Base-by-base conservation (phyloP, 768 basidiomycete genomes). In the Clitopilus passeckerianus region DNA sequence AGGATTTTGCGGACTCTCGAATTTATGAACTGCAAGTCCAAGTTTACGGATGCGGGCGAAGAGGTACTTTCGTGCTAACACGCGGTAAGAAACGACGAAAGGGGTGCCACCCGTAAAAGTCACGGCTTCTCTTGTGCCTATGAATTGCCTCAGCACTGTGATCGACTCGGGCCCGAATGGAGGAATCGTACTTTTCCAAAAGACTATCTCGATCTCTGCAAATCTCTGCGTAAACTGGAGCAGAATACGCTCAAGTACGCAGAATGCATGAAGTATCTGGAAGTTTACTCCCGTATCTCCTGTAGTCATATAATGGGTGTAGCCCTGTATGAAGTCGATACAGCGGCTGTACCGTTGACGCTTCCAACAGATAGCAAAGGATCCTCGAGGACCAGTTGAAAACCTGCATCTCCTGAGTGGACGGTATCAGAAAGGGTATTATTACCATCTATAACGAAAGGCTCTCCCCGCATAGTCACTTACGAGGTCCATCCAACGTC, bases 391-490 rank as follows among this genome's bases (percentile, higher is more conserved):
- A 88, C 79, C 30, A 74, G 60, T 64, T 87, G 81, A 10, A 88
- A 60, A 18, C 90, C 68, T 0, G 89, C 81, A 68, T 90, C 83
- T 1, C 87, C 86, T 87, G 50, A n/a, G n/a, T n/a, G 1, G 37
- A 27, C 27, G 43, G 23, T 24, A 27, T 20, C 10, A 24, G 20
- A 58, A 34, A 59, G 61, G 5, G 67, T 5, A 18, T 27, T 20
- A 1, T 24, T 53, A 83, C 87, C 87, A 68, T 89, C 86, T 59
- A 90, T 74, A 41, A 88, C 64, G 65, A 90, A 90, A 15, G 77
- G 76, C 65, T 90, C 88, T 78, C 1, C 88, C 88, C 20, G 84
- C 87, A 67, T 87, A 89, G 65, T 87, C 88, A 3, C 86, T 86
- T 27, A 89, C 70, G 8, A 89, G 74, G 67, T 89, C 87, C 86